Evolutionary conservation across 495 filamentous ascomycete species (phyloP), one percentile per base, ranked within the genome.

Genomic region (Neurospora hispaniola): DNA sequence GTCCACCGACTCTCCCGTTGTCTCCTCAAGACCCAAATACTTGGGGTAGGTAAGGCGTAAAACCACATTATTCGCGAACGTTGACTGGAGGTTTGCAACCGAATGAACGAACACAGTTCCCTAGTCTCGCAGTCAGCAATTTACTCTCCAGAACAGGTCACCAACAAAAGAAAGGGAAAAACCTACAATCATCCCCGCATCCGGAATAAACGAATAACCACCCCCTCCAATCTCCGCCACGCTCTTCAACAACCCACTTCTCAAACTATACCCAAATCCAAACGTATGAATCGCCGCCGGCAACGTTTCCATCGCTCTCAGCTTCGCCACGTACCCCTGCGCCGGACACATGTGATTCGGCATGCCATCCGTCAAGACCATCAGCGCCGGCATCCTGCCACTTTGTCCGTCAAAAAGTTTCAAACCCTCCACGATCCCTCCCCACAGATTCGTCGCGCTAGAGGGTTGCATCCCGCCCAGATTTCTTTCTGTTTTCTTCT

Each of bases 81-180:
- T 85, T 8, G 83, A 80, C 69, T 85, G 83, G 35, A 85, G 77
- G 72, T 85, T 84, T 1, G 84, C 84, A 2, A 85, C 80, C 18
- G 84, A 83, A 70, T 85, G 83, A 23, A 85, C 78, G 42, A 85
- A 85, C 4, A 83, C 81, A 39, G 83, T 84, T 12, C 82, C 81
- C 80, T 82, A 42, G 6, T 42, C 10, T 41, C 42, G 1, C 0
- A 16, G 14, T 62, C 27, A 62, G 54, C 27, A 62, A 7, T 18
- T 8, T 11, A 70, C 18, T 42, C 3, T 42, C 68, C 35, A 38
- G 4, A 38, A 38, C 35, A 38, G 35, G 23, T 46, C 8, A 69
- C 4, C 20, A 12, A 23, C 46, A 5, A 38, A 38, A 38, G 5
- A 38, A 6, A 6, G 35, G 14, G 9, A 6, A 6, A 12, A 1